Base-by-base conservation (phyloP, 1,284 basidiomycete species). In the Coniferiporia weirii region DNA sequence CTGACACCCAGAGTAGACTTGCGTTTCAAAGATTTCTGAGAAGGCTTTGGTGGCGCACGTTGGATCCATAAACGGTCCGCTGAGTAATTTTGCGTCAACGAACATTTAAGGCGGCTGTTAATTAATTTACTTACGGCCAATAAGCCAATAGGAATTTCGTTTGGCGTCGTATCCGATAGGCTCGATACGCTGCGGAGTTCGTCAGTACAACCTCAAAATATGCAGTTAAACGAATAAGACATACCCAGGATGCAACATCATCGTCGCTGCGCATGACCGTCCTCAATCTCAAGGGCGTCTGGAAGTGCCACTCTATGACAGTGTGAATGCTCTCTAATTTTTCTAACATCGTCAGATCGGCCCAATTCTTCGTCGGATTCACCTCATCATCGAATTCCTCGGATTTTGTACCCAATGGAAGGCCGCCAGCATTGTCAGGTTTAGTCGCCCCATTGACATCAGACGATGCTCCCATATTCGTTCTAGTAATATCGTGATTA, bases 41-140 rank as follows among this genome's bases (percentile, higher is more conserved):
- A 72, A 46, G 77, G 77, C 66, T 79, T 83, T 0, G 85, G 87
- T 9, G 74, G 79, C 38, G 77, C 75, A 22, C 87, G 83, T 70
- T 95, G 93, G 45, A 95, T 83, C 93, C 93, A 96, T 17, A 95
- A 78, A 17, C 93, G 87, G 67, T 94, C 89, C 61, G 82, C 84
- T 83, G 61, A 50, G 36, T 60, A 17, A 51, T 43, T 50, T 52
- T 36, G 51, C 17, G 19, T 64, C 47, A 43, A 50, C 52, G 38
- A 20, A 20, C 56, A 40, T 43, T 27, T 27, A 7, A 44, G 38
- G 40, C 46, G 15, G 9, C 9, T 9, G 38, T 17, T 50, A 51
- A 40, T 56, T 51, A 45, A 47, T 38, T 22, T n/a, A 67, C 78
- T 49, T 71, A 88, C 87, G 78, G 32, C 93, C 92, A 65, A 95